These are phyloP conservation scores for Paxillus rubicundulus DNA, from an alignment of 768 basidiomycete genomes.

Conservation along the genomic window DNA sequence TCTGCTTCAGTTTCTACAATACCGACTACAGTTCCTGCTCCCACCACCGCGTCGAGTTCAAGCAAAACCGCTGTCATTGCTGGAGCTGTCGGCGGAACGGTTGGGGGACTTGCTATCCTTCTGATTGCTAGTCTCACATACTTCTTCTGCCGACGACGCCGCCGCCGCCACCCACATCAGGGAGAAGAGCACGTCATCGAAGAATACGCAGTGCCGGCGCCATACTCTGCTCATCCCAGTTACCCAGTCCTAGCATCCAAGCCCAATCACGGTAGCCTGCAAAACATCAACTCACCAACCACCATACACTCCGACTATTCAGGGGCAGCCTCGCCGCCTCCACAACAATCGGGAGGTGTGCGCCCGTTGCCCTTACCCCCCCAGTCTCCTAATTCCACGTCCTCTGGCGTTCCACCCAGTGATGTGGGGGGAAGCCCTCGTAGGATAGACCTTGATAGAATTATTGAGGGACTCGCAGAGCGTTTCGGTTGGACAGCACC, in stretches of 20 bases:
- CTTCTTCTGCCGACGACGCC: background rate
- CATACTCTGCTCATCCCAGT: background rate
- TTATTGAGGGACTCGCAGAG: constrained; percentile 6
- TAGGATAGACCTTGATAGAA: background rate
- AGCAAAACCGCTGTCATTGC: background rate
- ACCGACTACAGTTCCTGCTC: background rate
- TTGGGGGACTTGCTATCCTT: background rate
- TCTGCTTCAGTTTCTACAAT: background rate
- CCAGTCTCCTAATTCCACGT: background rate
- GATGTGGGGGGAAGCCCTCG: background rate
- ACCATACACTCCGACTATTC: background rate
- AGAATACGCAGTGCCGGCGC: background rate
- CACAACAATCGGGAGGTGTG: background rate
- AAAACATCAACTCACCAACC: background rate
- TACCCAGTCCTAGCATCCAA: background rate
- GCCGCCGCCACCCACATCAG: background rate
- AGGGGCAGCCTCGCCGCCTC: background rate
- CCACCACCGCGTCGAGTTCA: background rate
- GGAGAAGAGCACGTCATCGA: background rate
- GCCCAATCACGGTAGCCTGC: background rate
- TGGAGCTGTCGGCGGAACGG: background rate
- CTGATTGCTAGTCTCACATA: background rate
- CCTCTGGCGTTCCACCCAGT: background rate
- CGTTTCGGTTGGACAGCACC: constrained; percentile 6
- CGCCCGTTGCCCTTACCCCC: background rate